Base-by-base conservation (phyloP, 768 basidiomycete genomes). In the Suillus americanus region DNA sequence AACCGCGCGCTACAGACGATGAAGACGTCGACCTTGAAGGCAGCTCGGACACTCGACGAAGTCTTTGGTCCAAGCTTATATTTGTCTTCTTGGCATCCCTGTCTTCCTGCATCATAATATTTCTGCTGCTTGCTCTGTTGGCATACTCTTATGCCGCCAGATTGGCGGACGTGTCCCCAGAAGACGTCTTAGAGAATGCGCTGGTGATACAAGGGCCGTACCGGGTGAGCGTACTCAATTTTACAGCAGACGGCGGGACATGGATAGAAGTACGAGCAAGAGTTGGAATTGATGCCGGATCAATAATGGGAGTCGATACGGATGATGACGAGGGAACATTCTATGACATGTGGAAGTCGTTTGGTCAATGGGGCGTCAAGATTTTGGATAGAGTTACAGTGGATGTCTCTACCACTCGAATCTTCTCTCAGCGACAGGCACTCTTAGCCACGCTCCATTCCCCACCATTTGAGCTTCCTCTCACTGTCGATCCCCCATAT, bases 221-320 rank as follows among this genome's bases (percentile, higher is more conserved):
- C 68, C 76, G 80, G 30, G 75, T 92, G 50, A 80, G 89, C 64
- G 81, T 92, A 2, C 75, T 89, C 61, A 89, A 88, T 65, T 79
- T 86, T 62, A 88, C 90, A 18, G 69, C 71, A 23, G 80, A 83
- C 7, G 88, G 85, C 10, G 86, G 80, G 3, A 70, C 92, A 35
- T 88, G 86, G 86, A 65, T 92, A 40, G 78, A 77, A 46, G 77
- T 92, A 6, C 76, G 83, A 20, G 88, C 82, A 5, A 78, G 81
- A 56, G 71, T 90, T 18, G 91, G 91, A 0, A 65, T 93, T n/a
- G 86, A 92, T 71, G 90, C 87, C 8, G 89, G 88, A 2, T 72
- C 79, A 10, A 77, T 86, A 23, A 77, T 90, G 16, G 88, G 85
- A 1, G 82, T 90, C 14, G 84, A 85, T 62, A 76, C 77, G 13